phyloP scores from a whole-genome alignment of 1,139 yeast genomes.

The Suhomyces yuchorum region DNA sequence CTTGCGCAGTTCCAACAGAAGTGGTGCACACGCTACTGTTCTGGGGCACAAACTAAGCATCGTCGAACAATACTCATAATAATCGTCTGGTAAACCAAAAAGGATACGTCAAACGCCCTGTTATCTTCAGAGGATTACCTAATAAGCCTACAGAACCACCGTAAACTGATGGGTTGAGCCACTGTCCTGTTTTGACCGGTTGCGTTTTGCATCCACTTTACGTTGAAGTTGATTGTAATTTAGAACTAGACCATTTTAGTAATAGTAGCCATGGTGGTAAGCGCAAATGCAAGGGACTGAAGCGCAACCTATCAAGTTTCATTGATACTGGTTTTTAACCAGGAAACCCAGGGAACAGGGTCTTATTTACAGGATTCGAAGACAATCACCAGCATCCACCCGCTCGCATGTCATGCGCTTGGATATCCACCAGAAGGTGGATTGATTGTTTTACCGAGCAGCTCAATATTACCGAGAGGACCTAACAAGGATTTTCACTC shows the following conservation, averaged over 20 bases:
- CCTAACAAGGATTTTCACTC: neutral
- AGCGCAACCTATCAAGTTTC: neutral
- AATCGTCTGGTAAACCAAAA: neutral
- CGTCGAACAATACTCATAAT: neutral
- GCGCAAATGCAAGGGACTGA: neutral
- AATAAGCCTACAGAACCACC: neutral
- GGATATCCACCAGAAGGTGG: neutral
- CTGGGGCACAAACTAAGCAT: neutral
- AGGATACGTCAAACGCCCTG: neutral
- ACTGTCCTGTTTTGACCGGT: neutral
- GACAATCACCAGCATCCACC: neutral
- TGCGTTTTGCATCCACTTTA: conserved; percentile 2
- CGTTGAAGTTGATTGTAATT: neutral
- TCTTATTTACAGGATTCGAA: no score
- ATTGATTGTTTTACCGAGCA: no score
- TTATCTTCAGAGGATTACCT: neutral
- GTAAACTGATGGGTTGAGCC: neutral
- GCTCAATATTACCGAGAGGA: neutral
- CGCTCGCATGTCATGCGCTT: neutral
- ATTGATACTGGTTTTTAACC: neutral
- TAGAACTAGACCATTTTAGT: neutral
- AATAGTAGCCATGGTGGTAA: neutral
- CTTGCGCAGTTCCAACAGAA: neutral
- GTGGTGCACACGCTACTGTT: neutral
- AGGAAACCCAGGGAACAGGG: neutral